These are phyloP conservation scores for Alternaria burnsii DNA, from an alignment of 2,329 filamentous ascomycete species.

Conservation along the genomic window DNA sequence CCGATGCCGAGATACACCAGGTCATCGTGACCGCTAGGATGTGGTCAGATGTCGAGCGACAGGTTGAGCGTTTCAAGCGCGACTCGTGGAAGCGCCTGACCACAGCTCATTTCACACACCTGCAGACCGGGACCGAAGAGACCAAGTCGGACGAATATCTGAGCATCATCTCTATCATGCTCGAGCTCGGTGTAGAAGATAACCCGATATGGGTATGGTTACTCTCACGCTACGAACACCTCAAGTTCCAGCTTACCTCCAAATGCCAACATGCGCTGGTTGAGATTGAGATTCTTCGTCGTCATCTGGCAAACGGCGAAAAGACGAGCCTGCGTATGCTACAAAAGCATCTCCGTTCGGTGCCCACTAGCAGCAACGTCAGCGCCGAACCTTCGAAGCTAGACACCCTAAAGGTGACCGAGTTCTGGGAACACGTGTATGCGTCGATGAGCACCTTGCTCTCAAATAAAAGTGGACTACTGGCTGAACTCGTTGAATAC, in stretches of 20 bases:
- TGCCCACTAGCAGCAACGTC: slow-evolving; percentile 70
- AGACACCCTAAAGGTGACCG: slow-evolving; percentile 82
- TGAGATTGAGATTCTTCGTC: slow-evolving; percentile 89
- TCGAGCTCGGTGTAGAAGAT: slow-evolving; percentile 94
- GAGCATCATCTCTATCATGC: slow-evolving; percentile 84
- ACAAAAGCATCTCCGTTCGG: slow-evolving; percentile 77
- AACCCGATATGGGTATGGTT: slow-evolving; percentile 98
- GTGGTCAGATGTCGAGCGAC: slow-evolving; percentile 92
- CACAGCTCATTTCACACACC: slow-evolving; percentile 66
- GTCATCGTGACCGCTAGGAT: slow-evolving; percentile 89
- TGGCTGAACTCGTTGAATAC: slow-evolving; percentile 91
- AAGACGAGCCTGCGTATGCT: slow-evolving; percentile 74
- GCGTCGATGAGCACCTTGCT: slow-evolving; percentile 77
- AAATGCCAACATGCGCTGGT: slow-evolving; percentile 87
- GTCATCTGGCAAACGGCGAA: slow-evolving; percentile 77
- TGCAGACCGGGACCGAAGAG: slow-evolving; percentile 57
- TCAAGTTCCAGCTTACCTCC: slow-evolving; percentile 83
- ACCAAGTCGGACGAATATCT: slow-evolving; percentile 81
- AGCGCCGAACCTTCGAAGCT: slow-evolving; percentile 66
- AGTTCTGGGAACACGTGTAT: slow-evolving; percentile 91
- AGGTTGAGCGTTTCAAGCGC: slow-evolving; percentile 85
- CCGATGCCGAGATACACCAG: slow-evolving; percentile 82
- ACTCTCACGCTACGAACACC: slow-evolving; percentile 83
- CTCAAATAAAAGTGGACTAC: slow-evolving; percentile 75
- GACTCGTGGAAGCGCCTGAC: slow-evolving; percentile 86